These are phyloP conservation scores for Lentinula lateritia DNA, from an alignment of 768 basidiomycete genomes.

Conservation along the genomic window DNA sequence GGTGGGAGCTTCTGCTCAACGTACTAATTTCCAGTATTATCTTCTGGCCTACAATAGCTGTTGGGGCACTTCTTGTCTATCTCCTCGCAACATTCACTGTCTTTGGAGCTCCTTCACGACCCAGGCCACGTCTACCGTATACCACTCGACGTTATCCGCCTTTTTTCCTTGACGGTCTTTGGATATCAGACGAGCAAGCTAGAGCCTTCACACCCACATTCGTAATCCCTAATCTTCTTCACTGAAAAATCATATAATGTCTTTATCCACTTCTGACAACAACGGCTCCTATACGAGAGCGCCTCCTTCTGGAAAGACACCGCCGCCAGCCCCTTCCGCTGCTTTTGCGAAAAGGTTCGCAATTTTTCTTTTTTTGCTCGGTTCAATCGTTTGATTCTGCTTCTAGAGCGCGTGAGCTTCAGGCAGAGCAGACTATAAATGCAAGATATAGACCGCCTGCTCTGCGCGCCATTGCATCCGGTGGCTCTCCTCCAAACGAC, in stretches of 20 bases:
- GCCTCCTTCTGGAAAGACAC: slow-evolving; percentile 79
- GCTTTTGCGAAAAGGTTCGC: slow-evolving; percentile 82
- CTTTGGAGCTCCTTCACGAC: slow-evolving; percentile 29
- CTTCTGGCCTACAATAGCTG: slow-evolving; percentile 52
- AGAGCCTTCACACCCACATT: slow-evolving; percentile 16
- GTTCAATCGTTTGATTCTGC: slow-evolving; percentile 9
- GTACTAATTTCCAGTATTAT: slow-evolving; percentile 50
- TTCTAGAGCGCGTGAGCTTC: slow-evolving; percentile 79
- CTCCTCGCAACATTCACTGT: slow-evolving; percentile 27
- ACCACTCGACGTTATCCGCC: slow-evolving; percentile 7
- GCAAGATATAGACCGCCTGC: slow-evolving; percentile 78
- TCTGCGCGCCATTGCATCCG: slow-evolving; percentile 64
- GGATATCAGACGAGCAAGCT: neutral
- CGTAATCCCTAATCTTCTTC: slow-evolving; percentile 83
- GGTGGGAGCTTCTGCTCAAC: slow-evolving; percentile 10
- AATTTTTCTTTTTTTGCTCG: slow-evolving; percentile 2
- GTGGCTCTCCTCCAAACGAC: slow-evolving; percentile 72
- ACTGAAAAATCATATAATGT: slow-evolving; percentile 75
- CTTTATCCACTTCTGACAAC: slow-evolving; percentile 83
- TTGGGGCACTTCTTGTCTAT: slow-evolving; percentile 41
- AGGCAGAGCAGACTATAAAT: slow-evolving; percentile 65
- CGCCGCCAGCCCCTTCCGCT: slow-evolving; percentile 85
- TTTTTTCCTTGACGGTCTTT: slow-evolving; percentile 31
- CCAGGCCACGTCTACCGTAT: slow-evolving; percentile 26
- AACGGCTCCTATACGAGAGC: slow-evolving; percentile 76